phyloP scores from a whole-genome alignment of 257 asterid species.

The Ballota nigra region DNA sequence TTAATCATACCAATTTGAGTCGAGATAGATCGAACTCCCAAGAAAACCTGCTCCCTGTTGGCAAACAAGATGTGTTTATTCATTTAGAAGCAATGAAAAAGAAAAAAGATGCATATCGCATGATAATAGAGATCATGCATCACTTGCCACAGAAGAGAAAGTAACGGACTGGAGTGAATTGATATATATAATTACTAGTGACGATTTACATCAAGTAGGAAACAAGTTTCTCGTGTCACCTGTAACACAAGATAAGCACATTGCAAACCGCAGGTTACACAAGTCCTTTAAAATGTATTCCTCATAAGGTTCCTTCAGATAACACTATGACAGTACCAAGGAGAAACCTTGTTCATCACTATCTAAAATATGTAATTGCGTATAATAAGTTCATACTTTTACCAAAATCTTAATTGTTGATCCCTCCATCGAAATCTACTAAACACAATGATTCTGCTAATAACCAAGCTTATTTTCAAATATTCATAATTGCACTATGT shows the following conservation, averaged over 20 bases:
- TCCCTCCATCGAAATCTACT: not conserved
- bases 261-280: not conserved
- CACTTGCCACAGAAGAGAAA: not conserved
- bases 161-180: not conserved
- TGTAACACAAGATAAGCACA: not conserved
- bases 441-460: not conserved
- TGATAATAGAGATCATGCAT: not conserved
- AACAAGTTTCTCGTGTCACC: not conserved
- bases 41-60: constrained; percentile 59
- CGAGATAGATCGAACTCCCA: constrained; percentile 76
- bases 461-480: not conserved
- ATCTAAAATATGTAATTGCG: not conserved
- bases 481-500: not conserved
- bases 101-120: not conserved
- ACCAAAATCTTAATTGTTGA: not conserved
- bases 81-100: constrained; percentile 16
- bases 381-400: not conserved
- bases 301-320: not conserved
- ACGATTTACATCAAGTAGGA: not conserved
- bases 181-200: not conserved
- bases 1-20: constrained; percentile 72
- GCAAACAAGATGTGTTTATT: constrained; percentile 20
- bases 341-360: not conserved
- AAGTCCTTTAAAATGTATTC: not conserved
- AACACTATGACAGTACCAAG: not conserved